phyloP scores from a whole-genome alignment of 225 moss, liverwort and hornwort species.

The Marchantia paleacea region DNA sequence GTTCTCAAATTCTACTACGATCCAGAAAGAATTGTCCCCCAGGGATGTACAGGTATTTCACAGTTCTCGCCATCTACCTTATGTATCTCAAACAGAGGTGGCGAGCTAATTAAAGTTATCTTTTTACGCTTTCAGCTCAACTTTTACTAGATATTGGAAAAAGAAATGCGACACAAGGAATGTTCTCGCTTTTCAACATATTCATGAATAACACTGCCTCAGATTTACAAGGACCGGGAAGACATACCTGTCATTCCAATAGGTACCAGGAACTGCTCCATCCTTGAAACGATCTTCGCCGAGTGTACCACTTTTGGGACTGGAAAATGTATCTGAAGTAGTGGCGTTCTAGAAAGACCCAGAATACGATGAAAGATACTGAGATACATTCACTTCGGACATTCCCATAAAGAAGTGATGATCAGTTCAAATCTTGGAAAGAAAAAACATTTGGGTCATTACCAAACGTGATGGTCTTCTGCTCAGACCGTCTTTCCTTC shows the following conservation, averaged over 20 bases:
- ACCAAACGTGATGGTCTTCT: conserved; percentile 24
- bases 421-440: neutral
- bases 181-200: too few species aligned
- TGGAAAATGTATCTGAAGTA: conserved; percentile 37
- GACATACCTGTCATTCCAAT: conserved; percentile 81
- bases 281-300: conserved; percentile 86
- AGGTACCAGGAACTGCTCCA: conserved; percentile 80
- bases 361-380: neutral
- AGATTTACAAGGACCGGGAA: neutral
- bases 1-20: too few species aligned
- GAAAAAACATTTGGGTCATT: neutral
- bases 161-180: too few species aligned
- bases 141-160: too few species aligned
- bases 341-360: conserved; percentile 19
- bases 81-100: too few species aligned
- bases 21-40: too few species aligned
- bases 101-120: too few species aligned
- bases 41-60: too few species aligned
- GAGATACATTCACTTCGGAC: neutral
- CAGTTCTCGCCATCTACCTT: too few species aligned
- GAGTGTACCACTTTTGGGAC: conserved; percentile 76
- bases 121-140: too few species aligned
- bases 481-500: conserved; percentile 7
- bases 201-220: neutral
- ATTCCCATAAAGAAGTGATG: neutral